phyloP scores from a whole-genome alignment of 2,329 filamentous ascomycete genomes.

The Knufia petricola region DNA sequence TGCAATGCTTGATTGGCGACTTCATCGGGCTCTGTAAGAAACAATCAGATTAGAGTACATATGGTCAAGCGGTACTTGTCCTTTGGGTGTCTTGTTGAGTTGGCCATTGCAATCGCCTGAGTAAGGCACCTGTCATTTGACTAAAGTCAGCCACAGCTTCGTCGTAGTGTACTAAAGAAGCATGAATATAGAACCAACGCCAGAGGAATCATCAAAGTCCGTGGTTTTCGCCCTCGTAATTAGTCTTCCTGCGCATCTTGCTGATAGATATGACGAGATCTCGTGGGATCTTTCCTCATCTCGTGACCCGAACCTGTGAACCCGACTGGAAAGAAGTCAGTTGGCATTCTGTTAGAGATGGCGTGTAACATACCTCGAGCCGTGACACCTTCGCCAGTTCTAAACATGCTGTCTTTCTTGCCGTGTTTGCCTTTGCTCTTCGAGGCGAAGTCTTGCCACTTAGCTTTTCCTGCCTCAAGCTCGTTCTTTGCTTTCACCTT shows the following conservation, averaged over 20 bases:
- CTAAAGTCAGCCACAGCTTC: not conserved
- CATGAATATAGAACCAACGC: not conserved
- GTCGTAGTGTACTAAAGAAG: not conserved
- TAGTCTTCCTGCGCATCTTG: slow-evolving; percentile 51
- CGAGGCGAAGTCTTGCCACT: slow-evolving; percentile 86
- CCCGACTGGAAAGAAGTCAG: slow-evolving; percentile 55
- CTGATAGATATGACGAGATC: slow-evolving; percentile 78
- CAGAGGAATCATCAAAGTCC: not conserved
- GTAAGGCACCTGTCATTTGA: not conserved
- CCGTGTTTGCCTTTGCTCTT: slow-evolving; percentile 58
- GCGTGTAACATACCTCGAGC: slow-evolving; percentile 60
- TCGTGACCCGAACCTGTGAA: slow-evolving; percentile 91
- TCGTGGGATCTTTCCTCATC: slow-evolving; percentile 84
- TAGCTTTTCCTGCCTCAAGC: slow-evolving; percentile 79
- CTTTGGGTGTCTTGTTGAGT: not conserved
- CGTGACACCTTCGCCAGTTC: slow-evolving; percentile 75
- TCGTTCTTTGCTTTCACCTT: slow-evolving; percentile 84
- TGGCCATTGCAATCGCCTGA: not conserved
- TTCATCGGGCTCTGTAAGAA: no score
- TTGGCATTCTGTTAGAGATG: slow-evolving; percentile 7
- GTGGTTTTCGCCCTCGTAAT: not conserved
- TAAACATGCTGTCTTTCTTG: slow-evolving; percentile 96
- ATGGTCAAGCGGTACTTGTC: not conserved
- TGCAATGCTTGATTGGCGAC: no score
- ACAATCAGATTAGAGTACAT: not conserved